Evolutionary conservation across 2,329 filamentous ascomycete genomes (phyloP).

Genomic region (Scytalidium lignicola): DNA sequence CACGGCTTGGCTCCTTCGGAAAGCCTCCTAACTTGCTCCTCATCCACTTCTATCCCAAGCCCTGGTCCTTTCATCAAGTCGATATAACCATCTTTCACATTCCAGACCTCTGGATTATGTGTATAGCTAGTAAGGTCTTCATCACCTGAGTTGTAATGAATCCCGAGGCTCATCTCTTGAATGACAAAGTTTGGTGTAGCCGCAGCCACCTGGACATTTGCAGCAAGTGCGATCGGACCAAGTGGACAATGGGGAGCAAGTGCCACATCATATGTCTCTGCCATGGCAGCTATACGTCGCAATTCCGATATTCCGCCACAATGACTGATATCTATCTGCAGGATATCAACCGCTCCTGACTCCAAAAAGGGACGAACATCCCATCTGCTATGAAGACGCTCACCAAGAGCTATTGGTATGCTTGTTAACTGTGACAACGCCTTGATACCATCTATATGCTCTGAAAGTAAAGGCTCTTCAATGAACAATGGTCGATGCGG

Average conservation of each 20-base stretch:
- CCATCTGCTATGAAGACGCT: conserved; percentile 68
- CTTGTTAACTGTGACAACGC: conserved; percentile 51
- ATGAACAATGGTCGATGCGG: conserved; percentile 69
- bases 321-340: conserved; percentile 70
- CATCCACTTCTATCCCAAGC: conserved; percentile 66
- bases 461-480: conserved; percentile 57
- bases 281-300: conserved; percentile 63
- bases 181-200: conserved; percentile 63
- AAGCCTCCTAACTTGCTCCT: conserved; percentile 59
- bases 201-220: conserved; percentile 62
- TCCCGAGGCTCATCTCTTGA: conserved; percentile 73
- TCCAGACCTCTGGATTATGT: conserved; percentile 59
- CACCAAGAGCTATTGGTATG: conserved; percentile 66
- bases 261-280: conserved; percentile 68
- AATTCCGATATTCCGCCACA: conserved; percentile 70
- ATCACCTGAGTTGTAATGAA: conserved; percentile 69
- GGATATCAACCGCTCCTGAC: conserved; percentile 60
- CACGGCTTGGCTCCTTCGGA: conserved; percentile 57
- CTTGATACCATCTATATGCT: conserved; percentile 50
- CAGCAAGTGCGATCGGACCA: conserved; percentile 68
- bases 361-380: conserved; percentile 70
- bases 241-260: conserved; percentile 70
- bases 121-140: conserved; percentile 64
- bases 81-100: conserved; percentile 62
- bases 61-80: conserved; percentile 54